These are phyloP conservation scores for Penicillium desertorum DNA, from an alignment of 495 filamentous ascomycete species.

Conservation along the genomic window DNA sequence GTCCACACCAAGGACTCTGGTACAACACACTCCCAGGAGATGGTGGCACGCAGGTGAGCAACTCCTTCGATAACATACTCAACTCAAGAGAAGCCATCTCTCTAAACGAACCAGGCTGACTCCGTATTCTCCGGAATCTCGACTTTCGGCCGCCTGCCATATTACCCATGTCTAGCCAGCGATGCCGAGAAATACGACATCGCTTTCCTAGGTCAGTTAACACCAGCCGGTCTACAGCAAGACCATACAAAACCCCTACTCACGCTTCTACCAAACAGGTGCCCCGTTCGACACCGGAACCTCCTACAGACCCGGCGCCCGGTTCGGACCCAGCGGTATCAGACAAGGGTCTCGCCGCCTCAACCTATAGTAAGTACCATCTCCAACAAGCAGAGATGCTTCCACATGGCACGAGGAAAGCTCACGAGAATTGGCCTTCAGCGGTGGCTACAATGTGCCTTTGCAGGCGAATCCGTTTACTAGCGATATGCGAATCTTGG, in stretches of 20 bases:
- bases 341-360: slow-evolving; percentile 73
- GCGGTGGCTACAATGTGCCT: slow-evolving; percentile 64
- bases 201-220: slow-evolving; percentile 65
- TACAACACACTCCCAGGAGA: slow-evolving; percentile 67
- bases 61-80: background rate
- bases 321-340: slow-evolving; percentile 80
- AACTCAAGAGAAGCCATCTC: background rate
- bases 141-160: slow-evolving; percentile 76
- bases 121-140: slow-evolving; percentile 71
- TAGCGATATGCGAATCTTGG: slow-evolving; percentile 64
- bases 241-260: background rate
- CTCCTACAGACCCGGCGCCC: slow-evolving; percentile 76
- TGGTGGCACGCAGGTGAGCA: slow-evolving; percentile 60
- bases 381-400: slow-evolving; percentile 4
- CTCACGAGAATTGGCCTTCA: slow-evolving; percentile 55
- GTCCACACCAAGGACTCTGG: slow-evolving; percentile 60
- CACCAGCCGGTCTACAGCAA: background rate
- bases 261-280: slow-evolving; percentile 31
- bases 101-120: slow-evolving; percentile 54
- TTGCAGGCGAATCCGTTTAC: slow-evolving; percentile 61
- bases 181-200: slow-evolving; percentile 75
- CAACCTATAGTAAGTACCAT: slow-evolving; percentile 60
- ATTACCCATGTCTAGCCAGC: slow-evolving; percentile 73
- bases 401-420: slow-evolving; percentile 30
- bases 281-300: slow-evolving; percentile 68